Percentiles rank a stretch among this genome's conserved stretches.
Evolutionary conservation across 139 green algal genomes (phyloP).

Genomic region (Tetraselmis striata): DNA sequence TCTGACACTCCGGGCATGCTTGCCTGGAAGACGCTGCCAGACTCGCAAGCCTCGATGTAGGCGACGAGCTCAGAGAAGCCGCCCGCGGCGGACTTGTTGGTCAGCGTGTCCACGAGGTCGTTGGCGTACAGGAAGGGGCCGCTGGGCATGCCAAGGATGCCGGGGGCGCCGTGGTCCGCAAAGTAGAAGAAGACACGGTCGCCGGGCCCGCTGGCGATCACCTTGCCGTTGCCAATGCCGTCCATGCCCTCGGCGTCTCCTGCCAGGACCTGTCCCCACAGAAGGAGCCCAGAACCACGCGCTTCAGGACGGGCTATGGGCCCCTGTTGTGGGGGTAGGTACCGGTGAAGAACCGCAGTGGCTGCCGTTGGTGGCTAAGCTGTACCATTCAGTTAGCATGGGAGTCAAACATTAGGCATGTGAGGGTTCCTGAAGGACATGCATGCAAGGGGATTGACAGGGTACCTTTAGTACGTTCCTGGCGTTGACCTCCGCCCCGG

Average conservation of each 20-base stretch:
- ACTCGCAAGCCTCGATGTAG: conserved; percentile 91
- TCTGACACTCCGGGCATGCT: too few species aligned
- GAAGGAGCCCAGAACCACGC: too few species aligned
- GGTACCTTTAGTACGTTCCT: conserved; percentile 58
- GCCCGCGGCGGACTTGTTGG: conserved; percentile 15
- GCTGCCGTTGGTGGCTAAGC: too few species aligned
- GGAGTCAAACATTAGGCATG: too few species aligned
- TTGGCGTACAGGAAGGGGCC: conserved; percentile 83
- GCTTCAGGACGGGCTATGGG: too few species aligned
- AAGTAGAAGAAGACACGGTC: conserved; percentile 86
- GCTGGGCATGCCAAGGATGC: conserved; percentile 86
- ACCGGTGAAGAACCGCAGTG: too few species aligned
- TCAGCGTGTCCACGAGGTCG: conserved; percentile 64
- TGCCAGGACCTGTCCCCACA: conserved; percentile 68
- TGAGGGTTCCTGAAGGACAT: too few species aligned
- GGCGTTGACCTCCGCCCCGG: conserved; percentile 65
- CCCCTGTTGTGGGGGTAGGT: too few species aligned
- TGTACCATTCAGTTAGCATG: too few species aligned
- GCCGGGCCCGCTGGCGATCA: conserved; percentile 50
- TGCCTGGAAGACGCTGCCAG: conserved; percentile 84
- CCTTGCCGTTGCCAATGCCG: conserved; percentile 32
- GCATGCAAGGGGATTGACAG: too few species aligned
- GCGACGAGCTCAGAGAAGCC: conserved; percentile 6
- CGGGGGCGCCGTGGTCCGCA: conserved; percentile 67
- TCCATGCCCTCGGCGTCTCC: conserved; percentile 48